A percentile compares a stretch with the other conserved stretches of the same genome.
These are phyloP conservation scores for Brassica nigra DNA, from an alignment of 345 rosid species.

Conservation along the genomic window DNA sequence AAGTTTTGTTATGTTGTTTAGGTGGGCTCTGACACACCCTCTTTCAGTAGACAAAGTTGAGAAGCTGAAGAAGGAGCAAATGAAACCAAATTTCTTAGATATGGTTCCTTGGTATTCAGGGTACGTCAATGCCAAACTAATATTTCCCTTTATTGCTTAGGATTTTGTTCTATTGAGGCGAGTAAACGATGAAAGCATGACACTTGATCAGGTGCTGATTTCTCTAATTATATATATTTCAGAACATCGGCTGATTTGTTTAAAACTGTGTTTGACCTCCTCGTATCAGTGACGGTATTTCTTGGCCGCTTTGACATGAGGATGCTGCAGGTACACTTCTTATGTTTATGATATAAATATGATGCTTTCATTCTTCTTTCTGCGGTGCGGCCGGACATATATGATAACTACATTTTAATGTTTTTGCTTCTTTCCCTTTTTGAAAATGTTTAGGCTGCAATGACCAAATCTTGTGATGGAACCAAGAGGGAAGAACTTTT, in stretches of 20 bases:
- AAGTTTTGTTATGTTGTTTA: slow-evolving; percentile 33
- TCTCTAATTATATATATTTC: slow-evolving; percentile 46
- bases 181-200: not conserved
- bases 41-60: slow-evolving; percentile 74
- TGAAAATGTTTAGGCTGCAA: slow-evolving; percentile 72
- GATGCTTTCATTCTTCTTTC: not conserved
- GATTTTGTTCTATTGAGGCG: not conserved
- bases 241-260: slow-evolving; percentile 99
- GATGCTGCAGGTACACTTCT: slow-evolving; percentile 85
- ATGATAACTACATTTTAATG: not conserved
- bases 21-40: slow-evolving; percentile 99
- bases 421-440: not conserved
- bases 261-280: slow-evolving; percentile 95
- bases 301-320: slow-evolving; percentile 99
- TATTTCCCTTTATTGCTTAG: not conserved
- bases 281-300: slow-evolving; percentile 96
- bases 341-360: slow-evolving; percentile 9
- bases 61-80: slow-evolving; percentile 76
- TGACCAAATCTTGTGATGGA: slow-evolving; percentile 63
- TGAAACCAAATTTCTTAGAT: slow-evolving; percentile 93
- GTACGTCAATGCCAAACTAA: slow-evolving; percentile 48
- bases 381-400: not conserved
- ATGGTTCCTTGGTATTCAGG: slow-evolving; percentile 99
- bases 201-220: slow-evolving; percentile 18
- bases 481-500: slow-evolving; percentile 58